Conservation (phyloP, 768 basidiomycete species). For the Lenzites betulinus region DNA sequence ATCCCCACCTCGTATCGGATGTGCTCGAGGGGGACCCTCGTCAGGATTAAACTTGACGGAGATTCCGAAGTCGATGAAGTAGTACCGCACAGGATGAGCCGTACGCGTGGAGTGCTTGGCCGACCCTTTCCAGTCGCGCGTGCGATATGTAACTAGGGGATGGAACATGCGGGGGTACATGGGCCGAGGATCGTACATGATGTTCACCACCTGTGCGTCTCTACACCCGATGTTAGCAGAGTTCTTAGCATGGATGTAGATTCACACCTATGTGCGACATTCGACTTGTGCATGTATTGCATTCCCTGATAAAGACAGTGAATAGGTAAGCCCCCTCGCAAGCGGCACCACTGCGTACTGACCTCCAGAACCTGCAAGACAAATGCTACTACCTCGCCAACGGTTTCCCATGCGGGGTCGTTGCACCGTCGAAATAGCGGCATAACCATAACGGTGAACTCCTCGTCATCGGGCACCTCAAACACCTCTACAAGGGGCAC, state of each 20-base stretch:
- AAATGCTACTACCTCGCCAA: neutral
- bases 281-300: conserved; percentile 19
- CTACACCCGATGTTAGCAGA: neutral
- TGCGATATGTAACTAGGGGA: conserved; percentile 32
- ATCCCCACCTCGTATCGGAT: conserved; percentile 19
- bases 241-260: neutral
- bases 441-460: conserved; percentile 34
- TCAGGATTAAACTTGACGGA: conserved; percentile 20
- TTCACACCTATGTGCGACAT: conserved; percentile 11
- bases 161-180: conserved; percentile 13
- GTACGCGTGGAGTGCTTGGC: conserved; percentile 29
- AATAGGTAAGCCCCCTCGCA: too few species aligned
- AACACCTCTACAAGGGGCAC: conserved; percentile 27
- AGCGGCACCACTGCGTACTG: neutral
- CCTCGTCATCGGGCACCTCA: conserved; percentile 9
- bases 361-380: neutral
- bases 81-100: conserved; percentile 35
- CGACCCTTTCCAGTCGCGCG: conserved; percentile 27
- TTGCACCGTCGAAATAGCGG: conserved; percentile 33
- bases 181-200: conserved; percentile 13
- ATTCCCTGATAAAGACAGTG: conserved; percentile 12
- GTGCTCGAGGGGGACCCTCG: conserved; percentile 13
- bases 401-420: conserved; percentile 31
- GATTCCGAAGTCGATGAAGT: too few species aligned
- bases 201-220: conserved; percentile 9